Evolutionary conservation across 768 basidiomycete genomes (phyloP).

Genomic region (Suillus brevipes): DNA sequence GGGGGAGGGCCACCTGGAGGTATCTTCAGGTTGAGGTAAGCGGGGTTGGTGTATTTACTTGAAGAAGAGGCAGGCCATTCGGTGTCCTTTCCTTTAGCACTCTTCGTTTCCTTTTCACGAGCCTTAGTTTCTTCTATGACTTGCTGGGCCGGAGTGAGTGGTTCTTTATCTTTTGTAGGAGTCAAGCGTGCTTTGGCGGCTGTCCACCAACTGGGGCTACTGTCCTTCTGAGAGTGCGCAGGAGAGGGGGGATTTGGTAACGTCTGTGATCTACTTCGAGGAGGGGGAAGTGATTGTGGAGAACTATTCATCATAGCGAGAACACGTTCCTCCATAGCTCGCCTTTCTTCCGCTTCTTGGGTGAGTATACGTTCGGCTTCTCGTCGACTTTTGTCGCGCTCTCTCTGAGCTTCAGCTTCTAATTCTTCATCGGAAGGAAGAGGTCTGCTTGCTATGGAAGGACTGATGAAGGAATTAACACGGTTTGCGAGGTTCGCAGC

Average conservation of each 20-base stretch:
- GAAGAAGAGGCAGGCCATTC: conserved; percentile 58
- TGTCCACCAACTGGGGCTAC: conserved; percentile 63
- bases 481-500: conserved; percentile 75
- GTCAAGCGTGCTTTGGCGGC: conserved; percentile 74
- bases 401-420: conserved; percentile 77
- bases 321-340: conserved; percentile 70
- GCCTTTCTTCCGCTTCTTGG: conserved; percentile 68
- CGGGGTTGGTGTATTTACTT: conserved; percentile 57
- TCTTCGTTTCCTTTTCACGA: conserved; percentile 55
- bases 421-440: conserved; percentile 74
- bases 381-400: conserved; percentile 70
- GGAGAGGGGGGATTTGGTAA: conserved; percentile 62
- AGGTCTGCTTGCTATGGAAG: conserved; percentile 43
- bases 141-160: conserved; percentile 83
- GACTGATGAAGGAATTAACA: conserved; percentile 66
- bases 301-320: conserved; percentile 65
- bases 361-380: conserved; percentile 80
- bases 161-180: conserved; percentile 72
- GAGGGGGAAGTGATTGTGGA: conserved; percentile 48
- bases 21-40: conserved; percentile 55
- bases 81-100: conserved; percentile 43
- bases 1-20: conserved; percentile 49
- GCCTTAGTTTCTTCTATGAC: conserved; percentile 74
- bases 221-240: conserved; percentile 63
- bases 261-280: conserved; percentile 60